These are phyloP conservation scores for Gossypium schwendimanii DNA, from an alignment of 441 rosid species.

Conservation along the genomic window DNA sequence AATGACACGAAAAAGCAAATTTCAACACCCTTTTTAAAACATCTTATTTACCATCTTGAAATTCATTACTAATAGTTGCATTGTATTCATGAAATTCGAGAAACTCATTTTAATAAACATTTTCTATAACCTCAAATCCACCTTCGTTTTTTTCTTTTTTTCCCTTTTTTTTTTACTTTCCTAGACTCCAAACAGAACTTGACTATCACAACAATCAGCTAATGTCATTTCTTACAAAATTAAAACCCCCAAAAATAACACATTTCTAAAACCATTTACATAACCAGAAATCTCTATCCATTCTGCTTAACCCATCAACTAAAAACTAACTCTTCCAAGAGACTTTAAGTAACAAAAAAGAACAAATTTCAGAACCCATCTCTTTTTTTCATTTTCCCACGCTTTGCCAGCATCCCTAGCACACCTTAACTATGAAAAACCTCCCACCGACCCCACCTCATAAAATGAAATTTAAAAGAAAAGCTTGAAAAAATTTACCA, in stretches of 20 bases:
- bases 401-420: neutral
- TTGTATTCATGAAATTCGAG: neutral
- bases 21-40: neutral
- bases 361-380: neutral
- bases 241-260: neutral
- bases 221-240: neutral
- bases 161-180: neutral
- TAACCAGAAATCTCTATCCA: neutral
- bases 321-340: neutral
- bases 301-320: neutral
- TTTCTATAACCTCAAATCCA: neutral
- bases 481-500: conserved; percentile 35
- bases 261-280: neutral
- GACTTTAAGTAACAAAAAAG: neutral
- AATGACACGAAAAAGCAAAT: neutral
- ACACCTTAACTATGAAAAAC: neutral
- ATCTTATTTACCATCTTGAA: neutral
- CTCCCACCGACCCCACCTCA: neutral
- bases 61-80: neutral
- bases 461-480: neutral
- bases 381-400: neutral
- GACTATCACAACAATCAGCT: neutral
- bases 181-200: neutral
- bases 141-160: neutral
- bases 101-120: neutral